Evolutionary conservation across 2,329 filamentous ascomycete species (phyloP), one percentile per base, ranked within the genome.

Genomic region (Claviceps purpurea): DNA sequence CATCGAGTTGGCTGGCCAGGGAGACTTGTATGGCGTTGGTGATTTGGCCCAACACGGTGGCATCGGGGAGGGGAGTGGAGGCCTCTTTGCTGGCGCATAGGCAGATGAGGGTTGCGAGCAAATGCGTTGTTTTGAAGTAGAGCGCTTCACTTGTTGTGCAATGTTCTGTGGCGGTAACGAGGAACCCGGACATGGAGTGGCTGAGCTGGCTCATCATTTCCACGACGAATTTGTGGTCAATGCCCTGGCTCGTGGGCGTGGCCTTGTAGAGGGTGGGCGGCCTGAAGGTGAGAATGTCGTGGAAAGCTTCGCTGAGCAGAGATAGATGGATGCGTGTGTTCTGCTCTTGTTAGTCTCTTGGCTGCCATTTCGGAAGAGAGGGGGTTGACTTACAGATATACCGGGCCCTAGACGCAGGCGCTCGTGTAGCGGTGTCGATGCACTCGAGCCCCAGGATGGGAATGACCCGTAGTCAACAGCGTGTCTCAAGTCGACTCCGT

Each of bases 401-500:
- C 66, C 64, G 3, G 78, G 77, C 0, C 78, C 78, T 22, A 77
- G 60, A n/a, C 70, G 64, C 5, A 80, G 62, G 1, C 70, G 63
- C 13, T 73, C 62, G 43, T 75, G 67, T 2, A 78, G 63, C 0
- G 73, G 65, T 0, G 62, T 56, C 1, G 61, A 62, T 18, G 64
- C 58, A 16, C 62, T 62, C 41, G 66, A 70, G 43, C 72, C 70
- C 54, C 76, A 70, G 16, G 70, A 70, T 0, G 76, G 73, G 47
- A 80, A 71, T 0, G 74, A 74, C 1, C 73, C 73, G 47, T 77
- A 76, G 61, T 81, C 76, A 2, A 77, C 72, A 1, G 66, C 68
- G 46, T 73, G 70, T 2, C 67, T 59, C 1, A 81, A 61, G 0
- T 60, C 47, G 0, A 64, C 66, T 3, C 67, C 62, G 46, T 74